A percentile compares a stretch with the other conserved stretches of the same genome.
phyloP scores from a whole-genome alignment of 2,329 filamentous ascomycete species.

The Monosporascus sp. region DNA sequence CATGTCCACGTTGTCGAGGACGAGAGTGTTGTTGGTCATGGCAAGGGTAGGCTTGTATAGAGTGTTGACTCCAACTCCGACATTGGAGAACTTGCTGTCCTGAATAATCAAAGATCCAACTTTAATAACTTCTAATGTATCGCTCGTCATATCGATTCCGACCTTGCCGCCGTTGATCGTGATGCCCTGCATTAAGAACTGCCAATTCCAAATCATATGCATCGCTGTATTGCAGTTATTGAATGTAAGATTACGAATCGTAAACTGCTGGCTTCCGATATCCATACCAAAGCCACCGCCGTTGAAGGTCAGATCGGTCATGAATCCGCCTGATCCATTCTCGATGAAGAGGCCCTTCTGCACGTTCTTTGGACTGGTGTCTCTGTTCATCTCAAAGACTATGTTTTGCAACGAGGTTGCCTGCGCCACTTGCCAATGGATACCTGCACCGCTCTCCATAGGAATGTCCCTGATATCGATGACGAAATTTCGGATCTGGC shows the following conservation, averaged over 20 bases:
- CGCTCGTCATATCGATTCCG: conserved; percentile 73
- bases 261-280: conserved; percentile 84
- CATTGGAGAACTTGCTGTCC: conserved; percentile 75
- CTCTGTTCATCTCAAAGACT: conserved; percentile 70
- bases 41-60: conserved; percentile 60
- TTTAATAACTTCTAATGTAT: conserved; percentile 56
- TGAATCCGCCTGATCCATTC: conserved; percentile 78
- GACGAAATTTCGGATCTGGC: conserved; percentile 75
- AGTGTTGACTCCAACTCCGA: conserved; percentile 70
- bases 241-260: conserved; percentile 76
- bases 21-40: conserved; percentile 71
- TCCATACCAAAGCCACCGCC: conserved; percentile 75
- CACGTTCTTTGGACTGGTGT: conserved; percentile 56
- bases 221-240: conserved; percentile 77
- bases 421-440: conserved; percentile 84
- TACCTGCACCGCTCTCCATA: conserved; percentile 57
- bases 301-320: conserved; percentile 78
- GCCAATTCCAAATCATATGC: conserved; percentile 90
- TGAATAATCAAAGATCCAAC: conserved; percentile 82
- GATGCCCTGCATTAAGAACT: conserved; percentile 74
- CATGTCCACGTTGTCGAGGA: conserved; percentile 90
- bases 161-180: conserved; percentile 69
- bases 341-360: conserved; percentile 81
- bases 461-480: conserved; percentile 69
- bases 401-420: conserved; percentile 78